Conservation (phyloP, 1,284 basidiomycete species). For the Pterulicium gracile region DNA sequence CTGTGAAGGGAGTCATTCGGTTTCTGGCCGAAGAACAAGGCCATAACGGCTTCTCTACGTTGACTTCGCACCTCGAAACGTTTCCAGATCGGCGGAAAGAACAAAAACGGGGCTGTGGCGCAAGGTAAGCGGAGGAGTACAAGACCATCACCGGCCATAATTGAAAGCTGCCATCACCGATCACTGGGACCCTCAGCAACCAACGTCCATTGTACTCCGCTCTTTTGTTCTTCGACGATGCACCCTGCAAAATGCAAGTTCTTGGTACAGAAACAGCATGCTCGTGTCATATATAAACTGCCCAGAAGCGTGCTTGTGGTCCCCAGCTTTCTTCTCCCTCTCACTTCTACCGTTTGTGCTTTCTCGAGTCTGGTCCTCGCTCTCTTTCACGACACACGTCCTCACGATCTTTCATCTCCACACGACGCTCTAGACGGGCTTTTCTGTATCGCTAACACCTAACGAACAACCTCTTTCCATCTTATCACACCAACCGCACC, state of each 20-base stretch:
- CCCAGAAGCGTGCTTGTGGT: background rate
- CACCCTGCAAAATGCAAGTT: background rate
- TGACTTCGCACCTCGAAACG: too few species aligned
- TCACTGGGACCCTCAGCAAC: too few species aligned
- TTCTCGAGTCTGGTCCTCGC: background rate
- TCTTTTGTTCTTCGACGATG: background rate
- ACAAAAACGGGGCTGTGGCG: too few species aligned
- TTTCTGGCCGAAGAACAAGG: too few species aligned
- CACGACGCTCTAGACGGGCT: constrained; percentile 26
- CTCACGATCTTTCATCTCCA: too few species aligned
- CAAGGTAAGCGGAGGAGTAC: too few species aligned
- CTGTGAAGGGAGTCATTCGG: too few species aligned
- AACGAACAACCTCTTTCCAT: constrained; percentile 10
- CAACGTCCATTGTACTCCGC: background rate
- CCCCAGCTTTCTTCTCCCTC: background rate
- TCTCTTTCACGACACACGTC: constrained; percentile 8
- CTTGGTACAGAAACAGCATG: background rate
- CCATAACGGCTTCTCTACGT: too few species aligned
- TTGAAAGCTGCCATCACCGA: too few species aligned
- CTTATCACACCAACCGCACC: constrained; percentile 2
- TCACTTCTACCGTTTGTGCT: background rate
- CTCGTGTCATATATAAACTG: background rate
- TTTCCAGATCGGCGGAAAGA: too few species aligned
- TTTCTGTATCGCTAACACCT: constrained; percentile 11
- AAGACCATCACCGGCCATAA: too few species aligned